Base-by-base conservation (phyloP, 2,329 filamentous ascomycete species). In the Macrophomina tecta region DNA sequence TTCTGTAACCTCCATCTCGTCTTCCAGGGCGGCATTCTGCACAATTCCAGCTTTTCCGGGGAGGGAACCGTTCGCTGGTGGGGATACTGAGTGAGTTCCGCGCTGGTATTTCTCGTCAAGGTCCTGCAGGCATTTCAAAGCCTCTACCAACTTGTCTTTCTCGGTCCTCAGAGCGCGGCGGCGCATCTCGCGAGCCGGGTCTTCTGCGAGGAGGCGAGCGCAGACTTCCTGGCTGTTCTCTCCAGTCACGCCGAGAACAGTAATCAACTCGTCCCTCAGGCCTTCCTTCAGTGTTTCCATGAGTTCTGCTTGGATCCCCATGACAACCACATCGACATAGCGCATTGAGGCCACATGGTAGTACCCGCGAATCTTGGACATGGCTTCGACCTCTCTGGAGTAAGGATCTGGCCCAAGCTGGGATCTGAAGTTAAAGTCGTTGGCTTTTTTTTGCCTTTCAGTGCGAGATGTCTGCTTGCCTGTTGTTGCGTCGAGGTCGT, bases 341-440 rank as follows among this genome's bases (percentile, higher is more conserved):
- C 90, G 85, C 40, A 83, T 79, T 0, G 87, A 85, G 0, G 91
- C 90, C 4, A 90, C 85, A 55, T 86, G 82, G 73, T 93, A 93
- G 75, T 93, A 93, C 0, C 86, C 89, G 0, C 89, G 82, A 52
- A 91, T 83, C 4, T 87, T 87, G 0, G 88, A 83, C 0, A 90
- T 85, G 0, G 90, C 86, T 8, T 84, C 81, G 0, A 93, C 76
- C 72, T 92, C 90, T 0, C 79, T 76, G 1, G 81, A 74, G 70
- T 87, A 92, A 0, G 82, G 80, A 71, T 93, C 90, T 0, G 80
- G 74, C 0, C 83, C 84, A 11, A 92, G 79, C 32, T 75, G 56
- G 0, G 49, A 40, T 5, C 68, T 69, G n/a, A 74, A 49, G 51
- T 71, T 72, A 1, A 61, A 65, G 1, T 73, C 68, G 5, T 78